Base-by-base conservation (phyloP, 768 basidiomycete species). In the Boletellus ananas region DNA sequence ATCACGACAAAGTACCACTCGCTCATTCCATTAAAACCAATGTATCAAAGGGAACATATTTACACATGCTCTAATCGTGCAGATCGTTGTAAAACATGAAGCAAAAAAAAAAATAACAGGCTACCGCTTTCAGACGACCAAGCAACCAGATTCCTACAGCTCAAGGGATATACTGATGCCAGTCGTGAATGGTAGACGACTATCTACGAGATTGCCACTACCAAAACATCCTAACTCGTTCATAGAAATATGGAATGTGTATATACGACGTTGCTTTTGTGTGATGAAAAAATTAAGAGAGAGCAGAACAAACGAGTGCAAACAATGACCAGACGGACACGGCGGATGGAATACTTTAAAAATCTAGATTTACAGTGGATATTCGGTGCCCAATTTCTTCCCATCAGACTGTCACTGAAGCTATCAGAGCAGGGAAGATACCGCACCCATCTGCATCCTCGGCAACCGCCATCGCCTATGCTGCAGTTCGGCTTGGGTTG, bases 401-500 rank as follows among this genome's bases (percentile, higher is more conserved):
- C 17, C 39, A 34, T 18, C 49, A 41, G 31, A 46, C 46, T 43
- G 56, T 43, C n/a, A n/a, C n/a, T n/a, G 55, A 47, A 47, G 46
- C 53, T 50, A 45, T 45, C 46, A 52, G 52, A 56, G 64, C 57
- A 60, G 54, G 51, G 47, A 55, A 58, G 43, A 57, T 44, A 57
- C 49, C 55, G 45, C 57, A 59, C 57, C 52, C 55, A 52, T 61
- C 53, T 51, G 49, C 56, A 52, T 51, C 33, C 43, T 50, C 51
- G 17, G 31, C 37, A 8, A 27, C 21, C 34, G 29, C 46, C 42
- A 9, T 33, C 21, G 4, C 63, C 72, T 76, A 76, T 64, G 68
- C 68, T 27, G 74, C 73, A 45, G 84, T 84, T 52, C 81, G 73
- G 63, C 80, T 83, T 18, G 87, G 88, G 70, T 90, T 81, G 59